Evolutionary conservation across 805 yeast genomes (phyloP), one percentile per base, ranked within the genome.

Genomic region (Ogataea ganodermae): DNA sequence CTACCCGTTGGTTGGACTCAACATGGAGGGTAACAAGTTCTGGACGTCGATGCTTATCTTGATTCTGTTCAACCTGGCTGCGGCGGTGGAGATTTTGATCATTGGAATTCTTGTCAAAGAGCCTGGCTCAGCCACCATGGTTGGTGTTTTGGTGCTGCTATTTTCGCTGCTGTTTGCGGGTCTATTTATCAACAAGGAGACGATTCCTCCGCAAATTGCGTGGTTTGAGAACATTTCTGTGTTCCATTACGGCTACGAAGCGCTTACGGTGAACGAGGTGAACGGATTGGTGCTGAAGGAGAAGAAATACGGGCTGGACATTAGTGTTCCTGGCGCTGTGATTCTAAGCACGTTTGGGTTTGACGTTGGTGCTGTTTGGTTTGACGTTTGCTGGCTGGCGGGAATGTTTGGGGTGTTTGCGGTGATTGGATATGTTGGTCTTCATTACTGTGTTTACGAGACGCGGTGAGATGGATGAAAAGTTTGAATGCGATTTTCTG

Each of bases 261-360:
- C 97, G 0, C 72, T 94, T 54, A 76, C 90, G 3, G 91, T 94
- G 46, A 94, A 94, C 66, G 99, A 94, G 63, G 98, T 92, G 8
- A 86, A 84, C 60, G 87, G 89, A 28, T 75, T 94, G 62, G 83
- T 89, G 12, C 74, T 94, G 58, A 81, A 80, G 53, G 99, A 94
- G 63, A 84, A 81, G 63, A 94, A 94, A 68, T 92, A 85, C 61
- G 99, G 99, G 0, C 75, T 94, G 35, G 86, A 91, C 37, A 92
- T 94, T 58, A 96, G 90, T 66, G 95, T 94, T 13, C 99, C 99
- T 0, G 99, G 99, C 9, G 98, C 99, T 2, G 95, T 96, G 1
- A 94, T 94, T 46, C 75, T 94, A 57, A 87, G 96, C 56, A 89
- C 98, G 0, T 94, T 94, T 72, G 99, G 99, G 0, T 94, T 94